Percentiles rank a stretch among this genome's conserved stretches.
Evolutionary conservation across 73 alveolate species (phyloP).

Genomic region (Paramecium tetraurelia): DNA sequence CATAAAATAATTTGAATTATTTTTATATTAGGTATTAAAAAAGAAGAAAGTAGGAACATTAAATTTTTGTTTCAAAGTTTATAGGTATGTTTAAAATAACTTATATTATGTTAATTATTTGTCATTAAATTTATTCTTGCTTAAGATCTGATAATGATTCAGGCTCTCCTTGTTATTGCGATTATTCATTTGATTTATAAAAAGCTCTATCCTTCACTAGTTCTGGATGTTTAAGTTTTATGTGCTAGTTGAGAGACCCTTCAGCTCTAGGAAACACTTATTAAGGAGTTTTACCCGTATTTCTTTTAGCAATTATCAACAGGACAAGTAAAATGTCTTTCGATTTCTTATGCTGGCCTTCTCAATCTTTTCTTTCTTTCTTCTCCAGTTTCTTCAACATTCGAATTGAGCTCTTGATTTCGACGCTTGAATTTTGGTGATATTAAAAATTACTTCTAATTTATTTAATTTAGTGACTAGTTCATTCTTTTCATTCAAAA

Average conservation of each 20-base stretch:
- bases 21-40: background rate
- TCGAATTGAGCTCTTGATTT: slow-evolving; percentile 25
- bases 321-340: slow-evolving; percentile 62
- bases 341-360: slow-evolving; percentile 58
- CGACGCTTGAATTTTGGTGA: slow-evolving; percentile 8
- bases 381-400: slow-evolving; percentile 51
- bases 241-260: slow-evolving; percentile 53
- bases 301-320: slow-evolving; percentile 58
- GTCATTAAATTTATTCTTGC: background rate
- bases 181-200: slow-evolving; percentile 38
- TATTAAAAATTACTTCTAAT: slow-evolving; percentile 48
- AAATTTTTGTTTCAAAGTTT: background rate
- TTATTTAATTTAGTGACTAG: slow-evolving; percentile 52
- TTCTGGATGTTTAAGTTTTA: slow-evolving; percentile 62
- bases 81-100: background rate
- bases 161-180: background rate
- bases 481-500: slow-evolving; percentile 61
- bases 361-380: slow-evolving; percentile 50
- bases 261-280: slow-evolving; percentile 17
- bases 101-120: background rate
- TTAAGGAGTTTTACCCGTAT: slow-evolving; percentile 24
- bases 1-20: background rate
- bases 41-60: background rate
- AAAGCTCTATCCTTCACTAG: slow-evolving; percentile 41
- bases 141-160: background rate